Evolutionary conservation across 192 early-diverging fungal species (phyloP).

Genomic region (Backusella westeae): DNA sequence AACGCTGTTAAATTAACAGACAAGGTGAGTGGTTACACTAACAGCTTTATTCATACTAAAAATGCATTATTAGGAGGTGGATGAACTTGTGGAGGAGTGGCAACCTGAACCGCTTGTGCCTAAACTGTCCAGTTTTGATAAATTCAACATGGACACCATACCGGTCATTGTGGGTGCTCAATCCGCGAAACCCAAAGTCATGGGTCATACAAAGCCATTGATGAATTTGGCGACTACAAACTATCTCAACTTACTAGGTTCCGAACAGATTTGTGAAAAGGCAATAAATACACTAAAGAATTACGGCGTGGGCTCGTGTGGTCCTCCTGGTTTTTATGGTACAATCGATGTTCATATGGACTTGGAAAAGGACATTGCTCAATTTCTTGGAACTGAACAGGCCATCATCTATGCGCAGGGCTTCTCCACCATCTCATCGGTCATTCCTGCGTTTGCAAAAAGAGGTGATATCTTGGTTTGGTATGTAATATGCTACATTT

Average conservation of each 20-base stretch:
- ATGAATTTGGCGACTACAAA: conserved; percentile 87
- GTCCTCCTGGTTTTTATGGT: conserved; percentile 94
- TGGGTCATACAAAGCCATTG: conserved; percentile 59
- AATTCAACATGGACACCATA: conserved; percentile 74
- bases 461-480: conserved; percentile 92
- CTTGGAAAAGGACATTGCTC: conserved; percentile 83
- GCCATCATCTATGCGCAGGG: conserved; percentile 96
- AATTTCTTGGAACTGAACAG: conserved; percentile 79
- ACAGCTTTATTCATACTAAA: background rate
- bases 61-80: conserved; percentile 69
- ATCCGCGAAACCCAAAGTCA: conserved; percentile 63
- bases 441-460: conserved; percentile 96
- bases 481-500: conserved; percentile 45
- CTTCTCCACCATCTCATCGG: conserved; percentile 88
- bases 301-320: conserved; percentile 96
- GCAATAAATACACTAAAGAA: conserved; percentile 66
- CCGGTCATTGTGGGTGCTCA: conserved; percentile 70
- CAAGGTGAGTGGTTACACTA: conserved; percentile 48
- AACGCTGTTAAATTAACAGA: conserved; percentile 79
- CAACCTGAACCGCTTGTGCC: conserved; percentile 92
- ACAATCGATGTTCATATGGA: conserved; percentile 95
- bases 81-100: conserved; percentile 95
- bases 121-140: conserved; percentile 63
- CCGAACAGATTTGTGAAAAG: conserved; percentile 75
- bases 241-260: conserved; percentile 81